Conservation (phyloP, 495 filamentous ascomycete genomes). For the Sporormia fimetaria region DNA sequence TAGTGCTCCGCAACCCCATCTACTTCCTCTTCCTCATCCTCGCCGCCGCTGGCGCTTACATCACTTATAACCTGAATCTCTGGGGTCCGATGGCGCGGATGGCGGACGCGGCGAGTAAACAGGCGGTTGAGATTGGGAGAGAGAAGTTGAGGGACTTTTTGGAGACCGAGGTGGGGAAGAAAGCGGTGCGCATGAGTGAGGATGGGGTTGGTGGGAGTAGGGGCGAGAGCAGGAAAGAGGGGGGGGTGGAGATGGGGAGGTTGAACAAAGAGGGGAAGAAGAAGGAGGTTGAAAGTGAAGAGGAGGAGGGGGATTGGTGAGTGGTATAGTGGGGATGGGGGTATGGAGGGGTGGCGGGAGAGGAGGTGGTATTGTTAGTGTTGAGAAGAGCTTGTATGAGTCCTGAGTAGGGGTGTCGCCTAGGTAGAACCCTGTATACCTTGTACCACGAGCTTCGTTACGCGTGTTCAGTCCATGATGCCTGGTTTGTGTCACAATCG, state of each 20-base stretch:
- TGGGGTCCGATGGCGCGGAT: conserved; percentile 94
- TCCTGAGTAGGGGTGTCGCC: too few species aligned
- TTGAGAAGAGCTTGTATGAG: not conserved
- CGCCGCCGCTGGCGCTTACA: conserved; percentile 60
- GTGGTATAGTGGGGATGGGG: conserved; percentile 11
- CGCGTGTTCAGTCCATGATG: too few species aligned
- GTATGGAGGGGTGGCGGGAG: conserved; percentile 23
- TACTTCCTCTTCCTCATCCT: conserved; percentile 85
- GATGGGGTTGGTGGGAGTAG: too few species aligned
- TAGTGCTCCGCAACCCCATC: conserved; percentile 83
- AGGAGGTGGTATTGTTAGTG: conserved; percentile 15
- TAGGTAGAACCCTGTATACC: too few species aligned
- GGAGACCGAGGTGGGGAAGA: too few species aligned
- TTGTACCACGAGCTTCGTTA: too few species aligned
- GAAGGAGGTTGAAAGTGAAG: conserved; percentile 31
- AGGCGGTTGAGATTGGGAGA: conserved; percentile 82
- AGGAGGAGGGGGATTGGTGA: conserved; percentile 22
- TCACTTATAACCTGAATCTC: conserved; percentile 85
- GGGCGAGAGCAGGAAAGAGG: too few species aligned
- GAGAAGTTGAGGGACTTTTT: conserved; percentile 78
- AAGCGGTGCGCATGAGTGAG: too few species aligned
- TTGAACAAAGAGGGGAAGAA: conserved; percentile 52
- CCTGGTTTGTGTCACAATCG: too few species aligned
- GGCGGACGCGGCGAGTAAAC: conserved; percentile 74
- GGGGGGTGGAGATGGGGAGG: conserved; percentile 45